Base-by-base conservation (phyloP, 495 filamentous ascomycete species). In the Penicillium psychrofluorescens region DNA sequence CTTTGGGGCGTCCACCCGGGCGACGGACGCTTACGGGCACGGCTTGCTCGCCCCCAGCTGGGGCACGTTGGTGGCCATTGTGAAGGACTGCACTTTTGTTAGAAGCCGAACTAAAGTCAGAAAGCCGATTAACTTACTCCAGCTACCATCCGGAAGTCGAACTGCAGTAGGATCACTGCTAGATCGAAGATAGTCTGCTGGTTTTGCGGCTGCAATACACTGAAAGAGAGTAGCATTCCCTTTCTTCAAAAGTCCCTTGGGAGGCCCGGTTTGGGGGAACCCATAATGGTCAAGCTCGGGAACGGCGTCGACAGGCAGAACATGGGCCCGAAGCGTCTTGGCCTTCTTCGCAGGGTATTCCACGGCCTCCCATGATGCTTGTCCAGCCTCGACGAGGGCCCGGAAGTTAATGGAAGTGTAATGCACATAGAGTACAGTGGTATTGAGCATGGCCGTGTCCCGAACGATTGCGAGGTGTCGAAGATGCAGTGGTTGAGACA, bases 401-500 rank as follows among this genome's bases (percentile, higher is more conserved):
- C 74, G 55, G 47, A 81, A 85, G 47, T 78, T 75, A 4, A 52
- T 58, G 29, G 65, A 69, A 2, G 78, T 71, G 38, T 80, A 81
- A 43, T 84, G 78, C 12, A 78, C 54, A 53, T 80, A 74, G 6
- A 72, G 67, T 12, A 66, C 64, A 16, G 75, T 79, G 3, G 64
- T 64, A 10, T 62, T 64, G 13, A 83, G 22, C 22, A 22, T 65
- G 9, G 63, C 66, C 12, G 74, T 78, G 49, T 87, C 83, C 46
- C 79, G 64, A 34, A 87, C 67, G 13, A 86, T 68, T 16, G 76
- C 71, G n/a, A 83, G 58, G 53, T 84, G 78, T 22, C 74, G 74
- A 35, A 86, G 66, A 52, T 83, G 71, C 12, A 68, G 61, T 12
- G 84, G 83, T 45, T 87, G 83, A 2, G 78, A 79, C 28, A 75